Conservation (phyloP, 2,329 filamentous ascomycete genomes). For the Lecanosticta acicola region DNA sequence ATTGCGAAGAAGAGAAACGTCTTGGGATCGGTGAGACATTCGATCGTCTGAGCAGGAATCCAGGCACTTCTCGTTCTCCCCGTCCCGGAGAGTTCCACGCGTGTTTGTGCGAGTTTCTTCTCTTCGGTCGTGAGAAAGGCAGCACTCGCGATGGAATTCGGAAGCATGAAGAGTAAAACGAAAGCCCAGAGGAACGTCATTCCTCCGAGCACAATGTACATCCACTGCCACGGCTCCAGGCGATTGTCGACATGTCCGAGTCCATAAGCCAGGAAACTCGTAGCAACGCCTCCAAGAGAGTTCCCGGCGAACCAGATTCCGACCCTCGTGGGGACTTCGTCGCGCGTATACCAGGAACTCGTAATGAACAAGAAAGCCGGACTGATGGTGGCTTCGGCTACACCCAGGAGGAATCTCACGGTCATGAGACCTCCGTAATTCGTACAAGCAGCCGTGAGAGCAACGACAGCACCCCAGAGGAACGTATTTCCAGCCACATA, state of each 20-base stretch:
- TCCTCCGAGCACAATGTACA: constrained; percentile 25
- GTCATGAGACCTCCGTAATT: constrained; percentile 33
- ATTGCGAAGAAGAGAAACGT: constrained; percentile 18
- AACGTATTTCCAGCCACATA: constrained; percentile 20
- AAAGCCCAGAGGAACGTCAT: constrained; percentile 19
- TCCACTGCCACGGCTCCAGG: constrained; percentile 31
- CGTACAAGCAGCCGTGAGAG: constrained; percentile 32
- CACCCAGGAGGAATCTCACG: constrained; percentile 35
- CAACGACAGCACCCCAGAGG: constrained; percentile 32
- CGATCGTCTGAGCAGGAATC: constrained; percentile 12
- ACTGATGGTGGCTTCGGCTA: constrained; percentile 32
- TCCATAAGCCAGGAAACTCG: constrained; percentile 26
- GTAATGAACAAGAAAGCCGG: constrained; percentile 39
- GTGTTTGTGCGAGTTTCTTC: constrained; percentile 11
- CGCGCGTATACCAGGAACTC: constrained; percentile 33
- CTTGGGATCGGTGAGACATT: constrained; percentile 17
- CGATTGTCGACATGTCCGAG: constrained; percentile 20
- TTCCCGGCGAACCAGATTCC: constrained; percentile 22
- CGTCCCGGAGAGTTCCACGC: constrained; percentile 11
- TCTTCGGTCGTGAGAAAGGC: constrained; percentile 13
- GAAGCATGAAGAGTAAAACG: constrained; percentile 14
- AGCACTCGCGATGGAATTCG: constrained; percentile 12
- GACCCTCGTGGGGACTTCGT: constrained; percentile 24
- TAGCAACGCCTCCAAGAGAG: constrained; percentile 14
- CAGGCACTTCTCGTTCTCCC: constrained; percentile 12